Evolutionary conservation across 1,284 basidiomycete genomes (phyloP), one percentile per base, ranked within the genome.

Genomic region (Tylopilus orsonianus): DNA sequence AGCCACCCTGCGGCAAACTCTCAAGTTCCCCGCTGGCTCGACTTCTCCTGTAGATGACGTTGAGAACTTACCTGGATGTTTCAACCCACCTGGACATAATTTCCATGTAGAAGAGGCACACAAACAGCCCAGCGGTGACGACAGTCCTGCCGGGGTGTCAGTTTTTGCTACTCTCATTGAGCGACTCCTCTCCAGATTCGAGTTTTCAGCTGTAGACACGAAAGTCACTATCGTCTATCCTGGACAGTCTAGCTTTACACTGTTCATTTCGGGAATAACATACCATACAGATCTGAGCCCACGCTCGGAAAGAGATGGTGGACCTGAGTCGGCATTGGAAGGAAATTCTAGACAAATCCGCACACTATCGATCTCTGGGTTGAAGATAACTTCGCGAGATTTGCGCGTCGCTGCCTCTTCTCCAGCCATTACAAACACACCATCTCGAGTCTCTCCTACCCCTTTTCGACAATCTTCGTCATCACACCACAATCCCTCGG

Each of bases 151-250:
- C 29, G 87, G 87, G 26, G 85, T 93, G 16, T 92, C 90, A 2
- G 73, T 96, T 39, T 86, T 97, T 61, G 87, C 93, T 16, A 80
- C 82, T 26, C 75, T 96, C 36, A 84, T 95, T 40, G 93, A 96
- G 65, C 78, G 85, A 12, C 73, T 97, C 4, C 77, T 97, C 12
- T 81, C 90, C 8, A 79, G 88, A 50, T 87, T 97, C 56, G 80
- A 90, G 54, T 87, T 93, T 60, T 82, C 84, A 56, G 87, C 88
- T 22, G 65, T 72, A 20, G 82, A 90, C 57, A 78, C 86, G 29
- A 79, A 71, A 52, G 71, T 95, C 33, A 85, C 84, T 0, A 53
- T 90, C 32, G 68, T 89, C 20, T 76, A 85, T 60, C 79, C 83
- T 5, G 75, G 72, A 29, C 76, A 77, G 41, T 75, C 82, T n/a